These are phyloP conservation scores for Gossypium longicalyx DNA, from an alignment of 345 rosid species.

Conservation along the genomic window DNA sequence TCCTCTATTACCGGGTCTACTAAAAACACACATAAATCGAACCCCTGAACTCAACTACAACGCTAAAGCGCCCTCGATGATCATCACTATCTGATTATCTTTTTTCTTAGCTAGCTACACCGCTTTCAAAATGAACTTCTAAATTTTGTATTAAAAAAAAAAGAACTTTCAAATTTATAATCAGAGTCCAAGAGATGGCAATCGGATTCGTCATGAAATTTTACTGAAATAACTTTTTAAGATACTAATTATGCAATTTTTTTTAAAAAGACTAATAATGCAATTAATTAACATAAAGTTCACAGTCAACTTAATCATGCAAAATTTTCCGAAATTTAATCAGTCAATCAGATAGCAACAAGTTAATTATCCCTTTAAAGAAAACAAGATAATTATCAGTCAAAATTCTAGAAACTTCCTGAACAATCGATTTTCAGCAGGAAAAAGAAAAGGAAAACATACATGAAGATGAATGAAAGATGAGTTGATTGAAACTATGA, in stretches of 20 bases:
- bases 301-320: conserved; percentile 4
- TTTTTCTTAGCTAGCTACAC: neutral
- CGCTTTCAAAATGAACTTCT: neutral
- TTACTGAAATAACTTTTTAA: neutral
- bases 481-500: neutral
- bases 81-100: neutral
- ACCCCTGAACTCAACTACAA: neutral
- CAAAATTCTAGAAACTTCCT: neutral
- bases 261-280: too few relatives aligned
- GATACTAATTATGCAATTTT: neutral
- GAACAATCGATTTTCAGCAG: neutral
- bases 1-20: neutral
- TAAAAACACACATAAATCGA: neutral
- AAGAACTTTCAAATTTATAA: neutral
- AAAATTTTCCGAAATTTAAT: neutral
- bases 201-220: neutral
- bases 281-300: neutral
- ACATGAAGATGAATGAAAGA: conserved; percentile 8
- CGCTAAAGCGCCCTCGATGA: neutral
- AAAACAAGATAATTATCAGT: neutral
- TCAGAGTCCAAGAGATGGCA: neutral
- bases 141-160: neutral
- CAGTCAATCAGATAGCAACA: neutral
- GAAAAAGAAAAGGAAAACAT: neutral
- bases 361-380: neutral